Conservation (phyloP, 139 green algal genomes). For the Astrephomene gubernaculifera region DNA sequence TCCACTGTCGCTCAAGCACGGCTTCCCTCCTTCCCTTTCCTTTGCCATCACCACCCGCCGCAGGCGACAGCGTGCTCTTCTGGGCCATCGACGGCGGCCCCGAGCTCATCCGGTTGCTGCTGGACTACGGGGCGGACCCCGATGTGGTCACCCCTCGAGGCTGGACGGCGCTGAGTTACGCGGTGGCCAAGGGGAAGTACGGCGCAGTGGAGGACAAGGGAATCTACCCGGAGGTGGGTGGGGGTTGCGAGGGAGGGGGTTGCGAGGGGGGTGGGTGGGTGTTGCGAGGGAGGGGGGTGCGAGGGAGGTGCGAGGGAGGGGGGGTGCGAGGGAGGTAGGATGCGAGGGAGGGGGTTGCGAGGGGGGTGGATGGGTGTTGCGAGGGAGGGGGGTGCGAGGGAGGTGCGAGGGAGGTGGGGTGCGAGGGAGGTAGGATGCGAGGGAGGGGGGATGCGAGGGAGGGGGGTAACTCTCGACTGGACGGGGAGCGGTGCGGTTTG, state of each 20-base stretch:
- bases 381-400: neutral
- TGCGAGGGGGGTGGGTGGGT: neutral
- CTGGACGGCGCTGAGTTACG: slow-evolving; percentile 93
- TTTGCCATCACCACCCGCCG: neutral
- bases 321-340: too few species aligned
- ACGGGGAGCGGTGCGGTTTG: too few species aligned
- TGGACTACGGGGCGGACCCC: slow-evolving; percentile 84
- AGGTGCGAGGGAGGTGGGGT: too few species aligned
- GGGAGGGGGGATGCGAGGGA: too few species aligned
- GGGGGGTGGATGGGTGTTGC: neutral
- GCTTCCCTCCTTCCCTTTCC: neutral
- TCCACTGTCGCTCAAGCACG: neutral
- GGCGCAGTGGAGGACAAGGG: slow-evolving; percentile 95
- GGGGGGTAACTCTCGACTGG: too few species aligned
- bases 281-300: neutral
- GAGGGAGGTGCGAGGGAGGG: too few species aligned
- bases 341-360: neutral
- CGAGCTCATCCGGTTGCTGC: slow-evolving; percentile 89
- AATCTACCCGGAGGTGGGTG: slow-evolving; percentile 94
- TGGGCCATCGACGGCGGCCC: slow-evolving; percentile 95
- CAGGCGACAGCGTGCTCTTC: slow-evolving; percentile 90
- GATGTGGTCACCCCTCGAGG: slow-evolving; percentile 69
- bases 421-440: too few species aligned
- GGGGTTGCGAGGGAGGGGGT: neutral
- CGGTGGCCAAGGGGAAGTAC: slow-evolving; percentile 93